Conservation (phyloP, 2,329 filamentous ascomycete species). For the Hymenoscyphus salicellus region DNA sequence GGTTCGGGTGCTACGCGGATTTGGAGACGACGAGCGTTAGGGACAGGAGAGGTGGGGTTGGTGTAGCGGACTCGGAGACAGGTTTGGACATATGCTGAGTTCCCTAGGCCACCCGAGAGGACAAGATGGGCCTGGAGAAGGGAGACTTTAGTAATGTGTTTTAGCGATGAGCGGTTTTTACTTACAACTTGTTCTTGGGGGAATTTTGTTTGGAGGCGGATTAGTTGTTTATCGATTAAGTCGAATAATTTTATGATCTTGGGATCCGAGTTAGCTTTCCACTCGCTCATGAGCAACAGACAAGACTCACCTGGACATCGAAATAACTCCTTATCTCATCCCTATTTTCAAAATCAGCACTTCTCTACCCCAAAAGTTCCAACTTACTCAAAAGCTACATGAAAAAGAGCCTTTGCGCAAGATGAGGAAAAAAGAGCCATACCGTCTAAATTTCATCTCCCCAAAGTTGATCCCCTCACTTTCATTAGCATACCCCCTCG, state of each 20-base stretch:
- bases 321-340: conserved; percentile 18
- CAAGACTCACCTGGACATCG: conserved; percentile 15
- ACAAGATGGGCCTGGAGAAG: conserved; percentile 37
- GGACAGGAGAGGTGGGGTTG: conserved; percentile 4
- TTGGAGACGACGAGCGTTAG: conserved; percentile 15
- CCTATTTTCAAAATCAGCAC: conserved; percentile 10
- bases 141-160: background rate
- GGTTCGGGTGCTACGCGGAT: conserved; percentile 24
- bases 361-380: background rate
- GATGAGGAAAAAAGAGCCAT: background rate
- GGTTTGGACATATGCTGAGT: conserved; percentile 41
- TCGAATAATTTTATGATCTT: conserved; percentile 21
- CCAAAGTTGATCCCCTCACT: conserved; percentile 28
- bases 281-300: background rate
- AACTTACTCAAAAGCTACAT: background rate
- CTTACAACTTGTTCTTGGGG: conserved; percentile 19
- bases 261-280: background rate
- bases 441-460: conserved; percentile 22
- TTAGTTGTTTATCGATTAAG: conserved; percentile 20
- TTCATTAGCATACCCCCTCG: conserved; percentile 35
- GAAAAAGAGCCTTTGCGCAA: too few species aligned
- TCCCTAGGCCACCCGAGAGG: conserved; percentile 43
- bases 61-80: conserved; percentile 35
- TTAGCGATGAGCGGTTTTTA: background rate
- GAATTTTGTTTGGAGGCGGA: conserved; percentile 12